These are phyloP conservation scores for Aspergillus vadensis DNA, from an alignment of 2,329 filamentous ascomycete species.

Conservation along the genomic window DNA sequence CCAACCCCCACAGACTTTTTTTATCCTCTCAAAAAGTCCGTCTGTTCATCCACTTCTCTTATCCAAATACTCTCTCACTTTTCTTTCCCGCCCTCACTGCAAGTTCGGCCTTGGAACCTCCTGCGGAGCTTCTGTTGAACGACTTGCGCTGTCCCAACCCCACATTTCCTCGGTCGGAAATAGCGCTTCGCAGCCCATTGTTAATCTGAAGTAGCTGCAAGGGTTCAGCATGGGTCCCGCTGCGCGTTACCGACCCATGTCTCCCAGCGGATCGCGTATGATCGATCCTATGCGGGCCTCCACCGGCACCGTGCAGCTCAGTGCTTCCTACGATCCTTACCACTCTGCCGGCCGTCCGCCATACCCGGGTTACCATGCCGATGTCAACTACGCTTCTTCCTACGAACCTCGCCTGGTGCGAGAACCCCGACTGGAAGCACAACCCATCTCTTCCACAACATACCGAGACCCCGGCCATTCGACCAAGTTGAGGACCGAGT, in stretches of 20 bases:
- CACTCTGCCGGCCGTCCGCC: constrained; percentile 31
- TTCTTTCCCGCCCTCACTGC: background rate
- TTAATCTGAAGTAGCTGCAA: background rate
- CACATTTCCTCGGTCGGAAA: constrained; percentile 6
- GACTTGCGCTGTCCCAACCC: background rate
- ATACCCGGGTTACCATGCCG: constrained; percentile 37
- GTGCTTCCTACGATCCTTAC: constrained; percentile 39
- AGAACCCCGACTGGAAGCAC: constrained; percentile 35
- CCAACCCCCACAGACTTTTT: background rate
- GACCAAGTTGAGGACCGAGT: constrained; percentile 40
- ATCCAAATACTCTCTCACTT: background rate
- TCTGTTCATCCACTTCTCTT: background rate
- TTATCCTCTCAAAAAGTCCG: background rate
- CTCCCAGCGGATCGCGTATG: constrained; percentile 36
- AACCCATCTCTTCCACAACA: constrained; percentile 35
- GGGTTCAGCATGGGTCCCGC: constrained; percentile 32
- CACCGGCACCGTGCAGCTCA: constrained; percentile 42
- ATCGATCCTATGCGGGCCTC: constrained; percentile 44
- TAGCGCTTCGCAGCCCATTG: constrained; percentile 6
- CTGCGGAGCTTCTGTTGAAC: background rate
- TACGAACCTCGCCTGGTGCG: constrained; percentile 31
- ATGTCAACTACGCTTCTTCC: constrained; percentile 30
- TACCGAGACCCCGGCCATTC: constrained; percentile 35
- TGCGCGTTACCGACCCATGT: constrained; percentile 37
- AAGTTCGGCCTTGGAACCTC: background rate